Evolutionary conservation across 257 asterid genomes (phyloP), one percentile per base, ranked within the genome.

Genomic region (Agastache rugosa): DNA sequence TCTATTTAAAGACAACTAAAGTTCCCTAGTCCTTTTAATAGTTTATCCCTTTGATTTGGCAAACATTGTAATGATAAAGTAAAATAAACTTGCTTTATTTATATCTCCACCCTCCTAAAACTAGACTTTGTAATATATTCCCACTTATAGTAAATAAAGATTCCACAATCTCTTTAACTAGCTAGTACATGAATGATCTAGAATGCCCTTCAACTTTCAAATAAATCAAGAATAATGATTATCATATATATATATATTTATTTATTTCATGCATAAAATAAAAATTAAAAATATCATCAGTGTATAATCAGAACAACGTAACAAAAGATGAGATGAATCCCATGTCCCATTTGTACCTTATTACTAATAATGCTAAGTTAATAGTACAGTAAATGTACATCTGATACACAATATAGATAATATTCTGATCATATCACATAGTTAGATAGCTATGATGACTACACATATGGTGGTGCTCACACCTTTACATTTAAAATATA

Each of bases 111-210:
- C 31, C 54, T 55, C 68, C 51, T 72, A 48, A 47, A 77, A 67
- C 20, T 48, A 27, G 66, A 31, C 39, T 51, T 25, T 66, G 42
- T 12, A 17, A 31, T 16, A 41, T 41, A 70, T 70, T 55, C 75
- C 80, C 76, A 77, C 81, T 63, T 71, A 77, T 55, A 76, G 70
- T 2, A 77, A 63, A 65, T 23, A 56, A 77, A 44, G 64, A 55
- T 76, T 55, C 37, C 53, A 47, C 6, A 31, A 16, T 22, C 11
- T 69, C 58, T 59, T 39, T 42, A 20, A 39, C 3, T 53, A 41
- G 8, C 3, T 53, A 41, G 8, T 54, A 53, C 31, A 71, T 45
- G 48, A 5, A 53, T 8, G 66, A 48, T 64, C 58, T 54, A 56
- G 47, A 45, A 55, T 20, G 29, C 19, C 51, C 16, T 14, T 19